phyloP scores from a whole-genome alignment of 108 stramenopile species.

The Bacterosira constricta region DNA sequence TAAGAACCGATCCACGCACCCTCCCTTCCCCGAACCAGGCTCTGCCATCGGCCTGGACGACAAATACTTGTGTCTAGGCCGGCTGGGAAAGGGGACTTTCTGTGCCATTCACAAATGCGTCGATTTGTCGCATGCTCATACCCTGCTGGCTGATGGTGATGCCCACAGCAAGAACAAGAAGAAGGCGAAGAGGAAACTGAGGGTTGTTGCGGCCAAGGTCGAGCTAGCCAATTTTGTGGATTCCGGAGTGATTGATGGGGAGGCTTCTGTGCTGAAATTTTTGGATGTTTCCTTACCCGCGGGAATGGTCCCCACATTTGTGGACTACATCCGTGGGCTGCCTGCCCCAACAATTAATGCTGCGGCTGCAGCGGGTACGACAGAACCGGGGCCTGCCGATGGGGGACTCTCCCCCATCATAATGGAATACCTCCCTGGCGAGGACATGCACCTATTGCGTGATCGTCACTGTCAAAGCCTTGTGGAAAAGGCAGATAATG shows the following conservation, averaged over 20 bases:
- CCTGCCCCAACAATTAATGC: neutral
- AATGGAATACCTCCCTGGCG: conserved; percentile 85
- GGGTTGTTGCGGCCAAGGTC: conserved; percentile 84
- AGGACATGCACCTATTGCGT: conserved; percentile 82
- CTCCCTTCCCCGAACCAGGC: conserved; percentile 70
- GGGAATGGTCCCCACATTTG: conserved; percentile 70
- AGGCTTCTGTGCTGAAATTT: conserved; percentile 75
- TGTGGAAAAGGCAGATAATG: neutral
- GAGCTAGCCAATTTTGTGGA: conserved; percentile 76
- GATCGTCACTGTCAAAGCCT: conserved; percentile 52
- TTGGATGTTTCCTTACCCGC: conserved; percentile 51
- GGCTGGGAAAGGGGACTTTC: conserved; percentile 83
- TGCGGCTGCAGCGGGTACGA: neutral
- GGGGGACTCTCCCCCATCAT: conserved; percentile 62
- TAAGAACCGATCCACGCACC: conserved; percentile 6
- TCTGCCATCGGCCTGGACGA: conserved; percentile 56
- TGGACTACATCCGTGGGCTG: conserved; percentile 60
- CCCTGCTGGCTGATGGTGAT: neutral
- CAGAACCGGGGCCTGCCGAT: conserved; percentile 17
- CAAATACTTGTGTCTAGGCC: conserved; percentile 74
- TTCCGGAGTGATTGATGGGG: conserved; percentile 82
- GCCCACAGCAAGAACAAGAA: neutral
- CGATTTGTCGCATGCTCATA: conserved; percentile 60
- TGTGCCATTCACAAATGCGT: conserved; percentile 88
- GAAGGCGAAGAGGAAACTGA: conserved; percentile 6